Evolutionary conservation across 2,329 filamentous ascomycete genomes (phyloP), one percentile per base, ranked within the genome.

Genomic region (Colletotrichum orchidophilum): DNA sequence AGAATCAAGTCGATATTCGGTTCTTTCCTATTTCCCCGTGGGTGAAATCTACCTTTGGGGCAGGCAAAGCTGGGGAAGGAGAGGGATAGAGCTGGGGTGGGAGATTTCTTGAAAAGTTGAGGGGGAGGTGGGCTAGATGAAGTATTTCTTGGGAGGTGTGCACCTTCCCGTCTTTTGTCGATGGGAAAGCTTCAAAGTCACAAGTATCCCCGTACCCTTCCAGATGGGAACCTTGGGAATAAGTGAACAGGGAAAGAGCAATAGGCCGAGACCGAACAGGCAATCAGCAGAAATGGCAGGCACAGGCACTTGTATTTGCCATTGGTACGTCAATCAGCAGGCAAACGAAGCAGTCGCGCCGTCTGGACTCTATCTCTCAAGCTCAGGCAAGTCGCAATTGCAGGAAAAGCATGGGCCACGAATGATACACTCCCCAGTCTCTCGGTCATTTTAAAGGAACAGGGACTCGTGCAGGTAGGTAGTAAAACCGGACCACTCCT

Each of bases 361-460:
- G 39, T 46, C 39, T 46, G 39, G 18, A 21, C 39, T 46, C 39
- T 21, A n/a, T 18, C n/a, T 11, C 35, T 5, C 15, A 24, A 42
- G n/a, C 27, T 26, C 26, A 12, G 42, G 57, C 9, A 24, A 21
- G n/a, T n/a, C n/a, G 24, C 33, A 58, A 58, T 46, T 6, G 55
- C 33, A 58, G 55, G 7, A 26, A 18, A 24, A 13, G 12, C 7
- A n/a, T 15, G 57, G 26, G n/a, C 49, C n/a, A n/a, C n/a, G n/a
- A 15, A 24, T 46, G 57, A 27, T 15, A 21, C n/a, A 15, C 18
- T 33, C 42, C 27, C 27, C 24, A 52, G 52, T 33, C 35, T 63
- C 39, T 57, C 42, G 52, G 63, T 71, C 57, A 71, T 71, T 71
- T 71, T 46, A 46, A 21, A 67, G 58, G 58, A 71, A 62, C 63